Conservation (phyloP, 1,284 basidiomycete species). For the Amylostereum chailletii region DNA sequence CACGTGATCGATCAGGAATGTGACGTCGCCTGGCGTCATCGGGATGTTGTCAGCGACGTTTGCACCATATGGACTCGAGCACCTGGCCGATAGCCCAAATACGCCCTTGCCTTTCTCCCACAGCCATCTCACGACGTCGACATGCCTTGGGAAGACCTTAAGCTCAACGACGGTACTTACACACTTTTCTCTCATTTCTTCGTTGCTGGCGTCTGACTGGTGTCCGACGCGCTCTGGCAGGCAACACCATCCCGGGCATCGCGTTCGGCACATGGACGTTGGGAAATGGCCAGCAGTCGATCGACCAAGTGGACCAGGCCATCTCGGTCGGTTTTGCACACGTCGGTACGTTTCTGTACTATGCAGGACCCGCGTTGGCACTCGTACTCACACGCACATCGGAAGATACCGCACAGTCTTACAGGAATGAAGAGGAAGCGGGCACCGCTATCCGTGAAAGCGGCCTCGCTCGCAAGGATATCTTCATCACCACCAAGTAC, state of each 20-base stretch:
- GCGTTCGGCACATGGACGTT: conserved; percentile 46
- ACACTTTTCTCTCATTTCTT: background rate
- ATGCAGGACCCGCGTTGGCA: too few species aligned
- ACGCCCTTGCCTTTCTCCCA: background rate
- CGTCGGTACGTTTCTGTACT: conserved; percentile 27
- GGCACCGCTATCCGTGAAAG: conserved; percentile 43
- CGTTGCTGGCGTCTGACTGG: background rate
- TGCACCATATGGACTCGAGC: conserved; percentile 14
- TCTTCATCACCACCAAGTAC: conserved; percentile 57
- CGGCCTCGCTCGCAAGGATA: conserved; percentile 34
- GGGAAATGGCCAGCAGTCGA: conserved; percentile 37
- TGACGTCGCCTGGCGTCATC: too few species aligned
- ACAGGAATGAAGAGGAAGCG: conserved; percentile 42
- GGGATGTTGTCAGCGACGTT: conserved; percentile 2
- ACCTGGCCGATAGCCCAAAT: background rate
- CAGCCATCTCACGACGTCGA: background rate
- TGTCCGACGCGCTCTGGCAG: conserved; percentile 15
- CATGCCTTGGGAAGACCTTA: conserved; percentile 6
- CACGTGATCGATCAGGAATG: too few species aligned
- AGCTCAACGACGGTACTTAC: conserved; percentile 5
- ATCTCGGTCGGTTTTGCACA: conserved; percentile 45
- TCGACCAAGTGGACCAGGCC: conserved; percentile 43
- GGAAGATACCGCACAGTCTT: conserved; percentile 28
- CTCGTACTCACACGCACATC: background rate
- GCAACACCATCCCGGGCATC: conserved; percentile 36